phyloP scores from a whole-genome alignment of 352 stramenopile species.

The Plasmopara muralis region DNA sequence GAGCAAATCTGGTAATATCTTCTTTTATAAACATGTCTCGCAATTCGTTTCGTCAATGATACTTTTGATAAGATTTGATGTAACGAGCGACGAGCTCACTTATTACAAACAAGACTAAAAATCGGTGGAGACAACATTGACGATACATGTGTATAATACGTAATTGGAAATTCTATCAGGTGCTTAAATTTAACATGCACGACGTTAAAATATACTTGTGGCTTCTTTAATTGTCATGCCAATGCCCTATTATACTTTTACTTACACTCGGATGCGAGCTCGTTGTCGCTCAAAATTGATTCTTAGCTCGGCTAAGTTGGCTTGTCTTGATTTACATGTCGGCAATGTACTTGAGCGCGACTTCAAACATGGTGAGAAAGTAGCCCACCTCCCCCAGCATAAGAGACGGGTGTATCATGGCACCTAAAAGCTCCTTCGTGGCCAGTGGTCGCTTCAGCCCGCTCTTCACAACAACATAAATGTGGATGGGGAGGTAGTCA shows the following conservation, averaged over 20 bases:
- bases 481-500: constrained; percentile 82
- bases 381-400: constrained; percentile 82
- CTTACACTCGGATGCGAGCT: constrained; percentile 18
- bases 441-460: constrained; percentile 65
- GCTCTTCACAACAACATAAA: constrained; percentile 78
- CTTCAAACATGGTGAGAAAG: constrained; percentile 85
- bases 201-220: constrained; percentile 2
- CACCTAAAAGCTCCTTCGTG: constrained; percentile 65
- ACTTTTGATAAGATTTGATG: too few species aligned
- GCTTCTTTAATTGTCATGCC: constrained; percentile 15
- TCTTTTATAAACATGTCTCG: too few species aligned
- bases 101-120: too few species aligned
- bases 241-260: constrained; percentile 32
- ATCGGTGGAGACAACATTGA: too few species aligned
- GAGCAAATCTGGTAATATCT: too few species aligned
- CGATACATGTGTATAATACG: background rate
- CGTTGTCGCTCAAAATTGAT: constrained; percentile 1
- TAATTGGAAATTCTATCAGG: background rate
- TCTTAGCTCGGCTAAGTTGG: background rate
- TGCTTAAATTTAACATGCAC: background rate
- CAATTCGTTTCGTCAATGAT: too few species aligned
- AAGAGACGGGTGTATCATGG: constrained; percentile 80
- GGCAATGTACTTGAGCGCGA: constrained; percentile 82
- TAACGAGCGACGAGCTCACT: too few species aligned
- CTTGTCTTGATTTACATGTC: constrained; percentile 59